These are phyloP conservation scores for Danielia reshetovae DNA, from an alignment of 805 yeast species.

Conservation along the genomic window DNA sequence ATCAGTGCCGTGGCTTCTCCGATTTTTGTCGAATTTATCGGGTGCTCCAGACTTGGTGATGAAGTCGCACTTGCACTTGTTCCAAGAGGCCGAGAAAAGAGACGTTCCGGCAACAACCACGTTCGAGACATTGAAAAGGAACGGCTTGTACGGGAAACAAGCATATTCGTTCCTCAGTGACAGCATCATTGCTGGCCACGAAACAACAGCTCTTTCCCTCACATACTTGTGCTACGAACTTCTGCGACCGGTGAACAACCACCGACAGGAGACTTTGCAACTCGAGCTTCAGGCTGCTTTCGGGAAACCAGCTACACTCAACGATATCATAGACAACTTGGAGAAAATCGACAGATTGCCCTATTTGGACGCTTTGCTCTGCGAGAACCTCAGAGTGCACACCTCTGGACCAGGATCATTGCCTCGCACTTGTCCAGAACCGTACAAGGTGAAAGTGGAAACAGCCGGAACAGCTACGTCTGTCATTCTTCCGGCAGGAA, in stretches of 20 bases:
- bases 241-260: not conserved
- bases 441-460: not conserved
- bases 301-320: not conserved
- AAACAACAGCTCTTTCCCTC: conserved; percentile 1
- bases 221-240: conserved; percentile 2
- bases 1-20: too few species aligned
- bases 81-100: not conserved
- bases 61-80: not conserved
- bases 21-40: not conserved
- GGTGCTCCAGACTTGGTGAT: not conserved
- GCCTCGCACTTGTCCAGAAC: not conserved
- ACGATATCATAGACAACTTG: not conserved
- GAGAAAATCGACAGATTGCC: not conserved
- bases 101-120: not conserved
- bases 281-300: not conserved
- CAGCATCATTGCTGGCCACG: conserved; percentile 1
- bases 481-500: not conserved
- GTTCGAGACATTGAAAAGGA: not conserved
- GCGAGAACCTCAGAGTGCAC: conserved; percentile 1
- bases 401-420: not conserved
- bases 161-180: not conserved
- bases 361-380: not conserved
- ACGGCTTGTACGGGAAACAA: not conserved
- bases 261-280: not conserved
- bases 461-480: not conserved